Evolutionary conservation across 176 grass and related monocot species (phyloP).

Genomic region (Dactylis glomerata): DNA sequence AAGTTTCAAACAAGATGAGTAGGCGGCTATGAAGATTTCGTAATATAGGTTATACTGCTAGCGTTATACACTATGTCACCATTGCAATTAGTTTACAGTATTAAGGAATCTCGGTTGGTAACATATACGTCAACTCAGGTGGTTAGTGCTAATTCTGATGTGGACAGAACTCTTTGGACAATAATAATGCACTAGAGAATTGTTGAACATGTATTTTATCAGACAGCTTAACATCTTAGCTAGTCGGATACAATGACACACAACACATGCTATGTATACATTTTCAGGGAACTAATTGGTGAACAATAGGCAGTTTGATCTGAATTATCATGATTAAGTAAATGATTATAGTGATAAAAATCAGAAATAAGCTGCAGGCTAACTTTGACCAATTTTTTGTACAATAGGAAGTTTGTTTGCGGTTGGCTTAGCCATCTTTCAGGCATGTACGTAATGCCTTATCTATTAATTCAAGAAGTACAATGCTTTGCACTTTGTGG

Average conservation of each 20-base stretch:
- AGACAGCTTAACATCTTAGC: neutral
- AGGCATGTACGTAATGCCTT: neutral
- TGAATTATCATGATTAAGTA: neutral
- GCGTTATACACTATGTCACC: neutral
- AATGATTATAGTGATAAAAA: neutral
- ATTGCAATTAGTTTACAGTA: neutral
- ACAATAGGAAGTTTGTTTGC: no score
- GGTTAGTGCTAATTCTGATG: neutral
- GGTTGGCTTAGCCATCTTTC: neutral
- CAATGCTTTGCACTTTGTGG: neutral
- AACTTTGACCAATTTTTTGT: neutral
- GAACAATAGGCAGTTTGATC: no score
- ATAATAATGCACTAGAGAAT: neutral
- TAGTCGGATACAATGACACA: neutral
- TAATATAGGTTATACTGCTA: neutral
- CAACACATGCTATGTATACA: neutral
- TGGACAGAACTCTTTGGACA: neutral
- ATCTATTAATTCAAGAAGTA: neutral
- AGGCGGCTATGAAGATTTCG: neutral
- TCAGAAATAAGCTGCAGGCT: neutral
- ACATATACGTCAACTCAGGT: neutral
- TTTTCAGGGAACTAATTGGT: neutral
- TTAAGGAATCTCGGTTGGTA: neutral
- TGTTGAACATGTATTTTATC: neutral
- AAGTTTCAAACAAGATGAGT: constrained; percentile 25